These are phyloP conservation scores for Populus alba DNA, from an alignment of 345 rosid genomes.

Conservation along the genomic window DNA sequence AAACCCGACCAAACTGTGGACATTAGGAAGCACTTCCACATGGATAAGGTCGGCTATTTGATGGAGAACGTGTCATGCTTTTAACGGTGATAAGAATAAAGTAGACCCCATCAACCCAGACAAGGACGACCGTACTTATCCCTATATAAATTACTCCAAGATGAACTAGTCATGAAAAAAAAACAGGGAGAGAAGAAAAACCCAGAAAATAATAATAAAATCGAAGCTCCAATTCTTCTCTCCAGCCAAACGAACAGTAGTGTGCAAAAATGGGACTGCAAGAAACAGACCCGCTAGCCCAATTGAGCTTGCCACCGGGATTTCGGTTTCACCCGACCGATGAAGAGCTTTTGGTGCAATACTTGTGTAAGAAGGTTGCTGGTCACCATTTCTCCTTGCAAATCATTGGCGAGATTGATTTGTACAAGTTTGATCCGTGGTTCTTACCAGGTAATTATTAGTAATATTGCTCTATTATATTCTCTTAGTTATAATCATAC, in stretches of 20 bases:
- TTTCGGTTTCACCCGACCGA: slow-evolving; percentile 94
- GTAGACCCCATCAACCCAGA: slow-evolving; percentile 31
- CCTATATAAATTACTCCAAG: slow-evolving; percentile 30
- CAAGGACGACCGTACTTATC: slow-evolving; percentile 76
- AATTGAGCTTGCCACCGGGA: slow-evolving; percentile 90
- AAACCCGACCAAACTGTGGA: too few species aligned
- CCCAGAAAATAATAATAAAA: neutral
- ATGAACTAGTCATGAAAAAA: neutral
- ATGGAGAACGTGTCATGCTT: slow-evolving; percentile 37
- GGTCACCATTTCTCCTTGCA: slow-evolving; percentile 65
- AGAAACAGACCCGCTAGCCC: slow-evolving; percentile 68
- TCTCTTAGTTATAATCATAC: neutral
- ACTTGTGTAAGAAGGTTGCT: slow-evolving; percentile 77
- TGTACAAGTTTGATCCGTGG: slow-evolving; percentile 96
- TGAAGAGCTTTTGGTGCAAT: slow-evolving; percentile 89
- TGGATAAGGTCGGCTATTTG: slow-evolving; percentile 39
- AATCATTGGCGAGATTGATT: slow-evolving; percentile 81
- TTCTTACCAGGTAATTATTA: slow-evolving; percentile 56
- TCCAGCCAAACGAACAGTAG: neutral
- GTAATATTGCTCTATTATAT: neutral
- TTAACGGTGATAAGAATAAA: slow-evolving; percentile 18
- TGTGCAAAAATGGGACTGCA: slow-evolving; percentile 54
- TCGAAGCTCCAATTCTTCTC: neutral
- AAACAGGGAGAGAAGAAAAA: neutral
- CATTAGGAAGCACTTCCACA: neutral